Evolutionary conservation across 495 filamentous ascomycete genomes (phyloP), one percentile per base, ranked within the genome.

Genomic region (Rhypophila decipiens): DNA sequence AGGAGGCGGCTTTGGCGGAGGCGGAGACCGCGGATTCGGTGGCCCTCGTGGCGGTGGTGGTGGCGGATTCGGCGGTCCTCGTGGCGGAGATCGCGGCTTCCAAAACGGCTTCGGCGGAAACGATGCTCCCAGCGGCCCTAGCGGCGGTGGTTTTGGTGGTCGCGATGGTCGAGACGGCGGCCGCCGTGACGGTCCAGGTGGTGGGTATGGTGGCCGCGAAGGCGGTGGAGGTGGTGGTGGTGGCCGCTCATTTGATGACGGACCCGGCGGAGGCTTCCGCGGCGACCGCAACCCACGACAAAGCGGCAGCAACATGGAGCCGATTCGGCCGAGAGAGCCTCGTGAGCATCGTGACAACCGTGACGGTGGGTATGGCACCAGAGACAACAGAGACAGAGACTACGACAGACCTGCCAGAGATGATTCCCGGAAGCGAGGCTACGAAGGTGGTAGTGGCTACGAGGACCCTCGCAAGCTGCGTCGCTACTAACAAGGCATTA

Each of bases 381-480:
- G 63, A 46, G 76, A 78, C 29, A 69, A 74, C 49, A 57, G 68
- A 43, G 60, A 69, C 31, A 56, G 72, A 44, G 73, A 84, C 57
- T 31, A 60, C 59, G 72, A 85, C 61, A 58, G 69, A 29, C 52
- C 47, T 10, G 21, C 22, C 12, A 42, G 41, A 20, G 34, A 47
- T 59, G 68, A 44, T 31, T 8, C 85, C 61, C 70, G 82, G 37
- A 79, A 77, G 56, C 75, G 80, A 52, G 71, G 74, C 23, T 80
- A 74, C 56, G 85, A 88, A 43, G 80, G 79, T 46, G 76, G 78
- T 51, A 79, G 79, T 46, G 76, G 78, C 51, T 82, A 88, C 61
- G 86, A 91, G 55, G 87, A 93, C 64, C 80, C 85, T 31, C 79
- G 88, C 46, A 85, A 82, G 60, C 77, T 87, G 58, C 79, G 86